Base-by-base conservation (phyloP, 1,284 basidiomycete genomes). In the Mycena sp. region DNA sequence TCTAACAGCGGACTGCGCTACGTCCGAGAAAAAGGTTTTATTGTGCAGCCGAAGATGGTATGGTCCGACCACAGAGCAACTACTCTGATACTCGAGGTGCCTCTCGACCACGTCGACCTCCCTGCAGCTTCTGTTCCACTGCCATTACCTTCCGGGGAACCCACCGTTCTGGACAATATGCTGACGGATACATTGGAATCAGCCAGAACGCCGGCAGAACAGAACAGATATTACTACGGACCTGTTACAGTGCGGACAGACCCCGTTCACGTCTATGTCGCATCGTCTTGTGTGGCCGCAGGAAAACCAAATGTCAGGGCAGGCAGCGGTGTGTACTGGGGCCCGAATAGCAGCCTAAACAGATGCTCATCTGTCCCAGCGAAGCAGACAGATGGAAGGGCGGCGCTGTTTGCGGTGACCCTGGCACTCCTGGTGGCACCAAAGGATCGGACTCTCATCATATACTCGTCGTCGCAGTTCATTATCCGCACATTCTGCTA, bases 251-350 rank as follows among this genome's bases (percentile, higher is more conserved):
- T 43, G 2, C 17, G 2, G 9, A 43, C 52, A 17, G 9, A 6
- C 6, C 38, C 38, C 4, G 9, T 32, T 4, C 16, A 29, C 3
- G 52, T 54, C 11, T 54, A 54, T 21, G n/a, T 43, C 3, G 52
- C 38, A 1, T 30, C 52, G 6, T 54, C 52, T 4, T 54, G 52
- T 54, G 38, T 41, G 3, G 9, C n/a, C 4, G 40, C 28, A 21
- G 52, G 40, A 6, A 54, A 43, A n/a, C 52, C 52, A 4, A 43
- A 43, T 32, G 40, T 21, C 17, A 43, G 23, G 7, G 52, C 52
- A 3, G 52, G 41, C 5, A 23, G 41, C 26, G 58, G 49, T 1
- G 32, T 40, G 5, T 61, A 55, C 35, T 55, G 50, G 41, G 59
- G 50, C 2, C 29, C n/a, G 10, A 29, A 35, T 5, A 40, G 19